A percentile compares a stretch with the other conserved stretches of the same genome.
Evolutionary conservation across 306 rosid species (phyloP).

Genomic region (Quercus variabilis): DNA sequence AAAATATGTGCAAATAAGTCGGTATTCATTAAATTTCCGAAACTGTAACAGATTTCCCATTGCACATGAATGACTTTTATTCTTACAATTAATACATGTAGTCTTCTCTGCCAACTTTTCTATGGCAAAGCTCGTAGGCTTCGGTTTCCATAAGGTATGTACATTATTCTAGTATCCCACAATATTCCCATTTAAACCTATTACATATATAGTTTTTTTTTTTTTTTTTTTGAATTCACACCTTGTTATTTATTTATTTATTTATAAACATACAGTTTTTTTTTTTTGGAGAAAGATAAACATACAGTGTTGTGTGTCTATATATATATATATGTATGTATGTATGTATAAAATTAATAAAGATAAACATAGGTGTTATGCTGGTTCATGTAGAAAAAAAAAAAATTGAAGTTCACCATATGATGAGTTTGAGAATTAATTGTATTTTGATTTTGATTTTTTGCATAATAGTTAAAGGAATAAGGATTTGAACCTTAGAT

Average conservation of each 20-base stretch:
- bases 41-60: constrained; percentile 18
- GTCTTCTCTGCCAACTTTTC: not conserved
- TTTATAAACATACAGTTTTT: not conserved
- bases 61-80: not conserved
- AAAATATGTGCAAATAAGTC: constrained; percentile 1
- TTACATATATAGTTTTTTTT: not conserved
- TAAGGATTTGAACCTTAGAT: no score
- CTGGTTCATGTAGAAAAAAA: no score
- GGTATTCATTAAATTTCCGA: constrained; percentile 5
- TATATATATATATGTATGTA: no score
- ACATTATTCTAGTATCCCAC: not conserved
- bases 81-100: not conserved
- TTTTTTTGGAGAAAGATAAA: no score
- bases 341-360: no score
- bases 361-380: no score
- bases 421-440: no score
- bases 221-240: not conserved
- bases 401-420: no score
- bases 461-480: no score
- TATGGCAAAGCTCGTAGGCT: not conserved
- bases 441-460: no score
- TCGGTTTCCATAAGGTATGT: not conserved
- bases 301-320: no score
- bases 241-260: not conserved
- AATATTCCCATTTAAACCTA: not conserved